Conservation (phyloP, 2,329 filamentous ascomycete species). For the Aspergillus pseudoterreus region DNA sequence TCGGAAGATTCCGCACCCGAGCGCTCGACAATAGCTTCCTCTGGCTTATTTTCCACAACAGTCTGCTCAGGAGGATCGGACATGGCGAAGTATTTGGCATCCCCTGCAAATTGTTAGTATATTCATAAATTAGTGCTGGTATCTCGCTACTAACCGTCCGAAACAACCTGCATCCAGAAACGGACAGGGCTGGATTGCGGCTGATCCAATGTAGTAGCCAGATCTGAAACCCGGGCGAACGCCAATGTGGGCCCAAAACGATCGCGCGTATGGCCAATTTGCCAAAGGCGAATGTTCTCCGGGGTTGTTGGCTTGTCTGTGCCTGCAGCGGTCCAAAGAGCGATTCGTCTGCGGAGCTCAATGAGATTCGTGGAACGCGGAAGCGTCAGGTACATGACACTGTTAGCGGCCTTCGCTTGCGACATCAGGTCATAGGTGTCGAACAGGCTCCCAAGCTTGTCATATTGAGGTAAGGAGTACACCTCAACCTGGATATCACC, state of each 20-base stretch:
- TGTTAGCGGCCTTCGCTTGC: slow-evolving; percentile 30
- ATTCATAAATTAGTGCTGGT: neutral
- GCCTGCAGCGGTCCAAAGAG: slow-evolving; percentile 26
- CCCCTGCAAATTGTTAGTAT: slow-evolving; percentile 19
- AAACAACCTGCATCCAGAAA: slow-evolving; percentile 39
- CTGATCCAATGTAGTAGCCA: slow-evolving; percentile 26
- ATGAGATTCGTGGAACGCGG: slow-evolving; percentile 30
- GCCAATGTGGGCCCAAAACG: slow-evolving; percentile 31
- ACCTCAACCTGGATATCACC: slow-evolving; percentile 37
- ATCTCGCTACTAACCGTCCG: slow-evolving; percentile 26
- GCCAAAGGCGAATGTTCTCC: slow-evolving; percentile 40
- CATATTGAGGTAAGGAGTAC: slow-evolving; percentile 34
- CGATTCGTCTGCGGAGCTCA: slow-evolving; percentile 37
- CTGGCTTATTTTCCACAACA: slow-evolving; percentile 25
- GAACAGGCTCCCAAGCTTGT: slow-evolving; percentile 36
- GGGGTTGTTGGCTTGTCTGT: slow-evolving; percentile 19
- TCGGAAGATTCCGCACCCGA: slow-evolving; percentile 22
- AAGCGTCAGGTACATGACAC: slow-evolving; percentile 34
- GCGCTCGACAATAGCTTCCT: slow-evolving; percentile 28
- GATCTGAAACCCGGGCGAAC: slow-evolving; percentile 32
- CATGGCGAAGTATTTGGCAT: slow-evolving; percentile 35
- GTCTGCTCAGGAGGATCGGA: slow-evolving; percentile 26
- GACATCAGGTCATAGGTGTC: slow-evolving; percentile 44
- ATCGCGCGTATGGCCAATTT: slow-evolving; percentile 33
- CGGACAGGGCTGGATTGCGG: slow-evolving; percentile 24